These are phyloP conservation scores for Phytophthora podocarpi DNA, from an alignment of 352 stramenopile genomes.

Conservation along the genomic window DNA sequence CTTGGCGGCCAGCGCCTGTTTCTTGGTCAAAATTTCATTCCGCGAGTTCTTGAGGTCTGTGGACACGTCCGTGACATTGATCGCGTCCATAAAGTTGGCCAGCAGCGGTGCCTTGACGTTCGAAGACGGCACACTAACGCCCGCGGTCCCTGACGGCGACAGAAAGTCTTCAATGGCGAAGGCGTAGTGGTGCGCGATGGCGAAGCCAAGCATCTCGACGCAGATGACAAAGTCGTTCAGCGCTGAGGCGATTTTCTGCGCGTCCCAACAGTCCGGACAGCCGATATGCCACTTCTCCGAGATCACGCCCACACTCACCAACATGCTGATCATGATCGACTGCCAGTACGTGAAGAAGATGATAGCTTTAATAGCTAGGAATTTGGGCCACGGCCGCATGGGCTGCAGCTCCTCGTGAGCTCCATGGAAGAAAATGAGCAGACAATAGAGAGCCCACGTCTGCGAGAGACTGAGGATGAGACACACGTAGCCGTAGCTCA, in stretches of 20 bases:
- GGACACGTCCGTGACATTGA: slow-evolving; percentile 89
- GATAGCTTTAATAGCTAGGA: slow-evolving; percentile 94
- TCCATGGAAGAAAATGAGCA: slow-evolving; percentile 94
- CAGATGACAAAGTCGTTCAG: slow-evolving; percentile 96
- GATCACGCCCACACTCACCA: slow-evolving; percentile 89
- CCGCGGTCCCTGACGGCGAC: slow-evolving; percentile 30
- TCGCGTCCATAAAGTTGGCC: slow-evolving; percentile 90
- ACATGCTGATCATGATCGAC: slow-evolving; percentile 88
- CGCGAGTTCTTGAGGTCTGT: slow-evolving; percentile 86
- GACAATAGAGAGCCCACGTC: slow-evolving; percentile 93
- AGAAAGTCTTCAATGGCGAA: slow-evolving; percentile 93
- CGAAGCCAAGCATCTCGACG: slow-evolving; percentile 94
- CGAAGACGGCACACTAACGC: slow-evolving; percentile 54
- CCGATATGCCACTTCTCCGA: slow-evolving; percentile 85
- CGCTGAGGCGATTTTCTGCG: slow-evolving; percentile 87
- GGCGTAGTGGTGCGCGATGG: slow-evolving; percentile 91
- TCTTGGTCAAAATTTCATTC: slow-evolving; percentile 90
- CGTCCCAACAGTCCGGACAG: slow-evolving; percentile 83
- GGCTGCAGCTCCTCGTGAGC: slow-evolving; percentile 90
- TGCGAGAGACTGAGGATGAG: slow-evolving; percentile 92
- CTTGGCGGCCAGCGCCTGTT: slow-evolving; percentile 84
- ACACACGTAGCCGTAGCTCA: slow-evolving; percentile 89
- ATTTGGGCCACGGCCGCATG: slow-evolving; percentile 93
- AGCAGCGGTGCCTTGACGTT: slow-evolving; percentile 87
- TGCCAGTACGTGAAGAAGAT: slow-evolving; percentile 97